Evolutionary conservation across 805 yeast genomes (phyloP), one percentile per base, ranked within the genome.

Genomic region (Pichia manshurica): DNA sequence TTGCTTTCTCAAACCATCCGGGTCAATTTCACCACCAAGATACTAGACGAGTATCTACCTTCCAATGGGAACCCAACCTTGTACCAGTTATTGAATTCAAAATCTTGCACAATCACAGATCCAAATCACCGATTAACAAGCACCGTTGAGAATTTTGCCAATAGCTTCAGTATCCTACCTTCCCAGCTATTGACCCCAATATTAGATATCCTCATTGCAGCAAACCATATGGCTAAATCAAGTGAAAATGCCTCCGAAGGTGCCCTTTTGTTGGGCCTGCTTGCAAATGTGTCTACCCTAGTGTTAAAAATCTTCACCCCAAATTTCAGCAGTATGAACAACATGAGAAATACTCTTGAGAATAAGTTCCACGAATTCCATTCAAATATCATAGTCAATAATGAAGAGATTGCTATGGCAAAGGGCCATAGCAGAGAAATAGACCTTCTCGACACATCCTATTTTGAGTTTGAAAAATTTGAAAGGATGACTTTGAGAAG

Each of bases 401-500:
- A 77, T 57, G 98, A 90, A 67, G 96, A 90, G 61, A 82, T 90
- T 56, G 97, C 96, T 0, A 70, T 90, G 44, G 74, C 87, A 45
- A 77, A 83, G 51, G 96, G 96, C 20, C 91, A 88, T 62, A 65
- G 77, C 15, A 76, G 87, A 46, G 98, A 90, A 64, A 70, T 84
- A 53, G 86, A 83, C 56, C 73, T 78, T 52, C 67, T 90, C 43
- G 97, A 90, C 68, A 76, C 74, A 56, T 78, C 87, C 22, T 90
- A 87, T 66, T 89, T 87, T 65, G 83, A 84, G 53, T 71, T 89
- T 55, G 93, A 86, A 54, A 72, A 82, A 51, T 91, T 89, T 65
- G 74, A 83, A 54, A 79, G 84, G 58, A 77, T 81, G 67, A 90
- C 85, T 60, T 75, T 84, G 53, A 78, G 85, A 67, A 82, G 86